Evolutionary conservation across 257 asterid genomes (phyloP), one percentile per base, ranked within the genome.

Genomic region (Linderniella brevidens): DNA sequence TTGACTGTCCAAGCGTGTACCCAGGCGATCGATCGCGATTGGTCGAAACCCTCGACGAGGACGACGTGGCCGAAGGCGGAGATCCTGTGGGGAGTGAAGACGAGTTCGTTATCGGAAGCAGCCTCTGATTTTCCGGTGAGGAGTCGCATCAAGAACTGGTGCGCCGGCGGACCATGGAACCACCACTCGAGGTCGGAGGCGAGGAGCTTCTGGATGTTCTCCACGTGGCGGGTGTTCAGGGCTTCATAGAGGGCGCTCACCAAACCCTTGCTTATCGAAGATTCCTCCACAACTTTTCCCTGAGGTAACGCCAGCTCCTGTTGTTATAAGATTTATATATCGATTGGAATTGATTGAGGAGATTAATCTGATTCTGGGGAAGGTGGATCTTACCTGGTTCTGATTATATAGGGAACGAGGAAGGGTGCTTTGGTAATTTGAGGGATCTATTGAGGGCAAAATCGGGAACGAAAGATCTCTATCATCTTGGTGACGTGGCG

Each of bases 201-300:
- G 48, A 90, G 80, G 54, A 90, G 80, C 57, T 64, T 52, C 69
- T 77, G 88, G 80, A 85, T 76, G 49, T 46, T 55, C 55, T 51
- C 85, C 49, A 70, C 79, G 96, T 90, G 87, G 41, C 72, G 88
- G 55, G 44, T 11, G 51, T 66, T 84, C 70, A 88, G 56, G 83
- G 98, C 98, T 48, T 84, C 98, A 78, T 88, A 88, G 47, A 88
- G 92, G 94, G 95, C 92, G 92, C 80, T 64, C 72, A 88, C 98
- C 92, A 80, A 82, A 95, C 82, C 76, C 55, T 69, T 59, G 87
- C 58, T 78, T 55, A 49, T 32, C 37, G 85, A 64, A 17, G 51
- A 9, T 46, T 88, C 98, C 77, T 88, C 98, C 98, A 88, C 94
- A 71, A 59, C 73, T 78, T 72, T 25, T 25, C 6, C 73, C 60